phyloP scores from a whole-genome alignment of 2,329 filamentous ascomycete species.

The Akanthomyces dipterigenus region DNA sequence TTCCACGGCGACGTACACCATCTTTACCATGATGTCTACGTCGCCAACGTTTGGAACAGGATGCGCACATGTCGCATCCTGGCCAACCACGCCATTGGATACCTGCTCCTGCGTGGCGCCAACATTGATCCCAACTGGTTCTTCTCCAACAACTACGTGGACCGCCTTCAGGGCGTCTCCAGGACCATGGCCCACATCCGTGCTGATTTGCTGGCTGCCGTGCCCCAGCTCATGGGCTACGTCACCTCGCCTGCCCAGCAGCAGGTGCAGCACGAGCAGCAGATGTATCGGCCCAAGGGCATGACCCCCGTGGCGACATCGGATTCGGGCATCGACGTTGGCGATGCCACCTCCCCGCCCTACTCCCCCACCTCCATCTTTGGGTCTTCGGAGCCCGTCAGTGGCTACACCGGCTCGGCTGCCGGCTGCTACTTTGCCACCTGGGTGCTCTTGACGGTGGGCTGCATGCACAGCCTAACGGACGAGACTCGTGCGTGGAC shows the following conservation, averaged over 20 bases:
- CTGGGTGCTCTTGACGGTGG: conserved; percentile 10
- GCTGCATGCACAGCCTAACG: conserved; percentile 13
- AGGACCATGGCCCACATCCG: conserved; percentile 9
- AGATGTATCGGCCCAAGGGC: conserved; percentile 11
- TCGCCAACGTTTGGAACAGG: conserved; percentile 12
- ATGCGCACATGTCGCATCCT: conserved; percentile 12
- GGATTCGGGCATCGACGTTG: conserved; percentile 7
- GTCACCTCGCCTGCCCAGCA: conserved; percentile 12
- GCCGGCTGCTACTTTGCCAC: conserved; percentile 10
- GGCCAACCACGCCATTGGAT: conserved; percentile 11
- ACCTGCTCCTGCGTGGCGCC: conserved; percentile 9
- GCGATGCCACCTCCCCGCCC: neutral
- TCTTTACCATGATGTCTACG: conserved; percentile 11
- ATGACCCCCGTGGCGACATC: conserved; percentile 7
- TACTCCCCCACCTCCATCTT: conserved; percentile 10
- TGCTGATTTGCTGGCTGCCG: conserved; percentile 6
- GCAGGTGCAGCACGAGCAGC: conserved; percentile 12
- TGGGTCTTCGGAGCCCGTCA: conserved; percentile 5
- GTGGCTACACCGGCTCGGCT: conserved; percentile 7
- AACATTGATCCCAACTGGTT: conserved; percentile 13
- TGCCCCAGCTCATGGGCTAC: conserved; percentile 12
- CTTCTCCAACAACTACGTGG: conserved; percentile 12
- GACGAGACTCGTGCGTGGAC: conserved; percentile 12
- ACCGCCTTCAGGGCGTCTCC: conserved; percentile 10
- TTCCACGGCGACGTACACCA: conserved; percentile 8